Percentiles rank a stretch among this genome's conserved stretches.
Evolutionary conservation across 331 rosid species (phyloP).

Genomic region (Phaseolus coccineus): DNA sequence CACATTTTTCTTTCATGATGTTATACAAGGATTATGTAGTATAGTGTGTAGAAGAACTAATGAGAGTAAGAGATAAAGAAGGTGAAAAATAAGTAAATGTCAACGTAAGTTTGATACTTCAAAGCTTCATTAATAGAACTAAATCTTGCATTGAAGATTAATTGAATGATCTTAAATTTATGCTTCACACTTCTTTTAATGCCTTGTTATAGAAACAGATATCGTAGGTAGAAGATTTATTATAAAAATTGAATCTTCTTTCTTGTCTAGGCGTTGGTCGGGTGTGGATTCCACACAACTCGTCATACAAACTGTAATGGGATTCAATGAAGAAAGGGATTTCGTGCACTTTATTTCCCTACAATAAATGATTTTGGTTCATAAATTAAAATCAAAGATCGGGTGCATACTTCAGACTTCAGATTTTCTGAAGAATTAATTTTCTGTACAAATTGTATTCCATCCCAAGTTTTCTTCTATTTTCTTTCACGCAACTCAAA

Average conservation of each 20-base stretch:
- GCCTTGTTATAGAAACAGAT: constrained; percentile 46
- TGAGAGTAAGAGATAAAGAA: no score
- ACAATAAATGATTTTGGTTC: constrained; percentile 20
- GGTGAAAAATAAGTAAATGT: background rate
- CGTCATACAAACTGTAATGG: background rate
- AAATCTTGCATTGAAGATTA: constrained; percentile 20
- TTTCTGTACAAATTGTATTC: background rate
- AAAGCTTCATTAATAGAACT: constrained; percentile 28
- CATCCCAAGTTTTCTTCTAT: background rate
- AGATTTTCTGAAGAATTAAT: constrained; percentile 10
- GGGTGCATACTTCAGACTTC: background rate
- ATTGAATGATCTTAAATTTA: constrained; percentile 39
- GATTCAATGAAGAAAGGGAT: constrained; percentile 12
- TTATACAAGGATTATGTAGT: no score
- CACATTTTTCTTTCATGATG: no score
- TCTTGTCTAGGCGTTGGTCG: constrained; percentile 30
- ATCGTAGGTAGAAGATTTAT: constrained; percentile 54
- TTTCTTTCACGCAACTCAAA: constrained; percentile 18
- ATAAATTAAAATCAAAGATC: background rate
- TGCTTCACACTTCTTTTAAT: constrained; percentile 54
- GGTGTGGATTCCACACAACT: background rate
- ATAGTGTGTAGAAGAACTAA: no score
- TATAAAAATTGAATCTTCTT: constrained; percentile 47
- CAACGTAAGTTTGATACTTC: background rate
- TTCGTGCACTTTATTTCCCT: constrained; percentile 13